Conservation (phyloP, 140 eudicot species). For the Flaveria floridana region DNA sequence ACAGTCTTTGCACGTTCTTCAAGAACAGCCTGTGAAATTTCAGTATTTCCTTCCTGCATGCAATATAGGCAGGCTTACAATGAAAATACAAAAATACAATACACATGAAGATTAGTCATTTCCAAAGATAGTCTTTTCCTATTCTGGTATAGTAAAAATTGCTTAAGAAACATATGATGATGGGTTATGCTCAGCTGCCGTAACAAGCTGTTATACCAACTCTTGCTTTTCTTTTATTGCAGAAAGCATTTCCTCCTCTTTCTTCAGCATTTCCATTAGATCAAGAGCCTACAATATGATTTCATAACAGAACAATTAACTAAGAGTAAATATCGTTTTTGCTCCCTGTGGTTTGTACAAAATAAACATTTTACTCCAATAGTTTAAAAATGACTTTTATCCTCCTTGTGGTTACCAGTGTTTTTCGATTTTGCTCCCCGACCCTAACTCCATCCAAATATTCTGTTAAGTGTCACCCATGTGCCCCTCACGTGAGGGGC, state of each 20-base stretch:
- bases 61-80: conserved; percentile 1
- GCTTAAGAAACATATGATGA: too few species aligned
- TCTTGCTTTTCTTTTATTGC: conserved; percentile 73
- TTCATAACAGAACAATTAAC: conserved; percentile 18
- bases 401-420: too few species aligned
- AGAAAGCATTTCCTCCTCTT: conserved; percentile 92
- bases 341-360: too few species aligned
- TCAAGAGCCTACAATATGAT: conserved; percentile 66
- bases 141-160: conserved; percentile 11
- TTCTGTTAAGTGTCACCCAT: too few species aligned
- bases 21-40: conserved; percentile 56
- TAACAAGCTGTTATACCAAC: conserved; percentile 43
- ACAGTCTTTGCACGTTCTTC: conserved; percentile 84
- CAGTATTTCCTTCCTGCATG: conserved; percentile 71
- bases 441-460: too few species aligned
- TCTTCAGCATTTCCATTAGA: conserved; percentile 86
- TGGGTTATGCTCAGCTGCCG: too few species aligned
- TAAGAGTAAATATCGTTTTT: too few species aligned
- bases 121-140: background rate
- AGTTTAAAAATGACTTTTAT: too few species aligned
- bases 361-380: too few species aligned
- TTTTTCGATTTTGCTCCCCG: too few species aligned
- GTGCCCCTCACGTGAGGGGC: too few species aligned
- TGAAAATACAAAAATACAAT: background rate
- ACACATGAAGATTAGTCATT: background rate